These are phyloP conservation scores for Artomyces pyxidatus DNA, from an alignment of 768 basidiomycete genomes.

Conservation along the genomic window DNA sequence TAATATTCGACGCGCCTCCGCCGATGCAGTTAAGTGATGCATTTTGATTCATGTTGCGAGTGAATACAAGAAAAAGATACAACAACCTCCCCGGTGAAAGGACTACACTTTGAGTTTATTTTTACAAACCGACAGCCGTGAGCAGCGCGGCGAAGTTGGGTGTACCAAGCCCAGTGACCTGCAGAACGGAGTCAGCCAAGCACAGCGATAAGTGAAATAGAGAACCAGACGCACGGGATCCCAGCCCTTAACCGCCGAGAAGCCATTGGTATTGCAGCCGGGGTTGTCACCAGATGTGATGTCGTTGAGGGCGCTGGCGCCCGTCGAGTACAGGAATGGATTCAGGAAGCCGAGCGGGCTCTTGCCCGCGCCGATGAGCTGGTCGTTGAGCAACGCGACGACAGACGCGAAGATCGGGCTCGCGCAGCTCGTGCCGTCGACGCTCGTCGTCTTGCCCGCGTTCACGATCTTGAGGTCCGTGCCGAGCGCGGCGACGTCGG, in stretches of 20 bases:
- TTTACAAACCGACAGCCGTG: slow-evolving; percentile 26
- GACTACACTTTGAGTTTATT: no score
- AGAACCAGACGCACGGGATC: slow-evolving; percentile 8
- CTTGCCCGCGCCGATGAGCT: slow-evolving; percentile 21
- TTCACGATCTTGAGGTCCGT: neutral
- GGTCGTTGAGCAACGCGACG: slow-evolving; percentile 27
- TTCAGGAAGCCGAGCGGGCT: slow-evolving; percentile 21
- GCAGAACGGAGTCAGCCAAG: neutral
- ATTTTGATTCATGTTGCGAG: no score
- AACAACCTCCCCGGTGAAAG: no score
- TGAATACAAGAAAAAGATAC: no score
- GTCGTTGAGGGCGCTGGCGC: slow-evolving; percentile 24
- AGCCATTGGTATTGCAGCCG: slow-evolving; percentile 13
- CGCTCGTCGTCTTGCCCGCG: neutral
- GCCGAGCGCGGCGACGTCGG: slow-evolving; percentile 10
- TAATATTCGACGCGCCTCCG: no score
- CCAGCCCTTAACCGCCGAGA: slow-evolving; percentile 8
- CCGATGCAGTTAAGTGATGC: no score
- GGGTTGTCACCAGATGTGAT: slow-evolving; percentile 23
- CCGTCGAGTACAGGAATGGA: slow-evolving; percentile 25
- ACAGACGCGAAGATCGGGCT: slow-evolving; percentile 8
- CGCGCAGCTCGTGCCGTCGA: slow-evolving; percentile 13
- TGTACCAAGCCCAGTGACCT: slow-evolving; percentile 1
- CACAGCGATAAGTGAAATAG: no score
- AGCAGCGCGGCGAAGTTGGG: slow-evolving; percentile 42